A percentile compares a stretch with the other conserved stretches of the same genome.
Evolutionary conservation across 345 rosid genomes (phyloP).

Genomic region (Eucalyptus urophylla): DNA sequence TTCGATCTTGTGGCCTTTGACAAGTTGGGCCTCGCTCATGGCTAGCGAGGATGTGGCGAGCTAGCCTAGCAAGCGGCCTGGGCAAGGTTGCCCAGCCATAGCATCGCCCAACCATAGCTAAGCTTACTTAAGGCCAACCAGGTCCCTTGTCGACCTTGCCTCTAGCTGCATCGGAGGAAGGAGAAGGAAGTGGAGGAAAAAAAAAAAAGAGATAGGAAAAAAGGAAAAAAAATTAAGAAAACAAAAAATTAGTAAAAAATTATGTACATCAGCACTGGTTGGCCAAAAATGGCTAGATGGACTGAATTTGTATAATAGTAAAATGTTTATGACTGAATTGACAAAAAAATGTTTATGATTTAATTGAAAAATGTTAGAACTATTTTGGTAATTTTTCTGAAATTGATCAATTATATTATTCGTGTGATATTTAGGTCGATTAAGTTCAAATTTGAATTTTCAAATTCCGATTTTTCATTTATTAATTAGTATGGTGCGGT

Average conservation of each 20-base stretch:
- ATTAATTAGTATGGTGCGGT: neutral
- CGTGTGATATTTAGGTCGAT: neutral
- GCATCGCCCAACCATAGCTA: accelerated
- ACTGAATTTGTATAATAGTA: too few species aligned
- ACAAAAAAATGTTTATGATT: too few species aligned
- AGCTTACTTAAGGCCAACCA: too few species aligned
- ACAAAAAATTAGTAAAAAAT: too few species aligned
- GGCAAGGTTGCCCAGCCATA: accelerated
- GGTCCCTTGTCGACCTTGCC: too few species aligned
- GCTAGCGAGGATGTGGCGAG: accelerated
- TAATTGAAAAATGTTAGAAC: too few species aligned
- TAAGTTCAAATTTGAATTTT: neutral
- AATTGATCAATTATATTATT: neutral
- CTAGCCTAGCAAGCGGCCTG: accelerated
- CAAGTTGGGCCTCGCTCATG: too few species aligned
- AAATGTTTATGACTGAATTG: accelerated
- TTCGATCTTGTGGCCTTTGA: accelerated
- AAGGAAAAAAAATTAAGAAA: too few species aligned
- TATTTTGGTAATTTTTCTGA: too few species aligned
- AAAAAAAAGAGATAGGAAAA: too few species aligned
- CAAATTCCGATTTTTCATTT: neutral
- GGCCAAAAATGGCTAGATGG: accelerated
- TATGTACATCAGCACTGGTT: accelerated
- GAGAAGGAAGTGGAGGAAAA: too few species aligned
- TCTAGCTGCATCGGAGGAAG: accelerated